phyloP scores from a whole-genome alignment of 1,284 basidiomycete species.

The Sanghuangporus sanghuang region DNA sequence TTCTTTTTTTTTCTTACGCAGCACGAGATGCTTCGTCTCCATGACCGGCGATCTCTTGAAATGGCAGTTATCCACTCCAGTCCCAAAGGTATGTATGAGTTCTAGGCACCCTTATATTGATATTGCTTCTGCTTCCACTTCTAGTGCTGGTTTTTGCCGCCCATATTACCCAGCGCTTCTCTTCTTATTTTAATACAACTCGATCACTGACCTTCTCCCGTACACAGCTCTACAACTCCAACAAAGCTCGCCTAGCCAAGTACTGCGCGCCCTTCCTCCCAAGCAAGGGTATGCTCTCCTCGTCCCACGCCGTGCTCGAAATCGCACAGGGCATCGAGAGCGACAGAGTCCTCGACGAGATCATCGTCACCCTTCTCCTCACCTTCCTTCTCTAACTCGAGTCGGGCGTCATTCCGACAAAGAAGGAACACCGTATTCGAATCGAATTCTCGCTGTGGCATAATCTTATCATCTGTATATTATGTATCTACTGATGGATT shows the following conservation, averaged over 20 bases:
- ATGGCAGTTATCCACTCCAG: constrained; percentile 9
- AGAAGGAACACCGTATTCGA: not conserved
- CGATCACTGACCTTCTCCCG: not conserved
- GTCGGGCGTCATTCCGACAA: not conserved
- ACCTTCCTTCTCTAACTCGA: constrained; percentile 1
- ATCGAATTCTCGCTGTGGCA: not conserved
- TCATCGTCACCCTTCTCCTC: constrained; percentile 6
- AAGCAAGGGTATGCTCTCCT: not conserved
- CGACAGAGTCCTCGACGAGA: constrained; percentile 6
- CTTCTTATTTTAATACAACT: not conserved
- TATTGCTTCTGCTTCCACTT: not conserved
- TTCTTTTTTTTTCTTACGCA: not conserved
- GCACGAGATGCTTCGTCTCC: constrained; percentile 9
- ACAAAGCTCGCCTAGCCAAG: not conserved
- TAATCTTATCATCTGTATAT: not conserved
- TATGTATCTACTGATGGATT: not conserved
- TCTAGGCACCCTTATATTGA: not conserved
- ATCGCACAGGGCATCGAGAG: constrained; percentile 2
- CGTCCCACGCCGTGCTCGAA: constrained; percentile 2
- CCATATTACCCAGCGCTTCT: no score
- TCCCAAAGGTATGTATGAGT: constrained; percentile 8
- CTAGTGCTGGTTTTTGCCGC: not conserved
- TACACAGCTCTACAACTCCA: constrained; percentile 6
- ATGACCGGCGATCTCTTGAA: constrained; percentile 1
- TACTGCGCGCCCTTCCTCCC: constrained; percentile 7